Base-by-base conservation (phyloP, 2,329 filamentous ascomycete genomes). In the Penicillium sp. region DNA sequence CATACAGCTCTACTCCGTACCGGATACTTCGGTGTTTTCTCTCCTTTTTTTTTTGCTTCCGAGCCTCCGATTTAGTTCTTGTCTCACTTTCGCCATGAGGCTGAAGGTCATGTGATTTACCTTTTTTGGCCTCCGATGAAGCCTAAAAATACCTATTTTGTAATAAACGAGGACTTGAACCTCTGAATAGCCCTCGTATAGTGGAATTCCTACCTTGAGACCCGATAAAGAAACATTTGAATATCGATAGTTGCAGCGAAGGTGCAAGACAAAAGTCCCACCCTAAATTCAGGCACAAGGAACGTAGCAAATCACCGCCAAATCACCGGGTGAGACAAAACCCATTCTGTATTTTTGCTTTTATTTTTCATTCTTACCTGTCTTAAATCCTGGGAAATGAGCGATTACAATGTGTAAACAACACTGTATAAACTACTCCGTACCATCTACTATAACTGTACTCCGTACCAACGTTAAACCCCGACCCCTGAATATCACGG, bases 391-490 rank as follows among this genome's bases (percentile, higher is more conserved):
- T 11, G n/a, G 16, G 23, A 49, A 49, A 38, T 27, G 21, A 36
- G 5, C 15, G 15, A 25, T 49, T 49, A 49, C 46, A 27, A n/a
- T 6, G 10, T 25, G 29, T 31, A n/a, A 33, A 46, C 25, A 44
- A 44, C 44, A 23, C 31, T 13, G 31, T 31, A 13, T 33, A 13
- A 23, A 23, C 23, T 23, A 4, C 21, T 21, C 11, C 13, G 8
- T 38, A n/a, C 25, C 33, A 31, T n/a, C n/a, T 33, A 13, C 11
- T 13, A 33, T 13, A 33, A 33, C 11, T 34, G 33, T 34, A 50
- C 25, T 29, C 15, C 7, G 8, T 38, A n/a, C 25, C 33, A 31
- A 13, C 8, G 5, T 31, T 31, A 79, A 87, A 70, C 76, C 92
- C 59, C 36, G 5, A 36, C 62, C 60, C 60, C 60, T 66, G 63